Base-by-base conservation (phyloP, 2,329 filamentous ascomycete genomes). In the Davidsoniella australis region DNA sequence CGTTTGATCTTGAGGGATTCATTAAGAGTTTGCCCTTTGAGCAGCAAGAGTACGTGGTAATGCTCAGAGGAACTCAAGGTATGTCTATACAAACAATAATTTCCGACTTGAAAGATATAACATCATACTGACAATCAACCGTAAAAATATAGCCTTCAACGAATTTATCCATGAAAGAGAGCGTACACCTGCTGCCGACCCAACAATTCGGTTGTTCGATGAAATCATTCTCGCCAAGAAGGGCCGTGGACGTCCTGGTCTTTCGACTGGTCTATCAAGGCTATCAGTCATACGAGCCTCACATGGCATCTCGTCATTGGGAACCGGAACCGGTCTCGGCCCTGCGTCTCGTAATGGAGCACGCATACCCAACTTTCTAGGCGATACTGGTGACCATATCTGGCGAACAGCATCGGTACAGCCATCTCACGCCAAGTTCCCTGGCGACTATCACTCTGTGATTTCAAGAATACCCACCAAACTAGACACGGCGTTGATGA, bases 121-220 rank as follows among this genome's bases (percentile, higher is more conserved):
- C 43, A 40, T 5, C 44, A 47, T 53, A 41, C 57, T 62, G 12
- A 51, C 62, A 50, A 12, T 24, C 16, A 36, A 18, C 18, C 3
- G 20, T 23, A 43, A 39, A 39, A 41, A 23, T 24, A 14, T 48
- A 61, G 60, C 58, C 45, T 86, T 88, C 61, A 86, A 86, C 56
- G 83, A 89, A 61, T 91, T 91, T 62, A 83, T 91, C 54, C 82
- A 89, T 58, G 82, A 87, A 57, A 76, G 85, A 42, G 85, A 91
- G 63, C 77, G 69, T 18, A 75, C 72, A 6, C 68, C 76, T 2
- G 63, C 76, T 0, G 70, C 75, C 6, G 72, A 83, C 54, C 73
- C 82, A 0, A 63, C 71, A 2, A 78, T 89, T 57, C 81, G 82
- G 50, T 72, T 91, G 1, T 91, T 91, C 57, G 85, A 91, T 62